A percentile compares a stretch with the other conserved stretches of the same genome.
phyloP scores from a whole-genome alignment of 225 moss, liverwort and hornwort genomes.

The Pleurozium schreberi region DNA sequence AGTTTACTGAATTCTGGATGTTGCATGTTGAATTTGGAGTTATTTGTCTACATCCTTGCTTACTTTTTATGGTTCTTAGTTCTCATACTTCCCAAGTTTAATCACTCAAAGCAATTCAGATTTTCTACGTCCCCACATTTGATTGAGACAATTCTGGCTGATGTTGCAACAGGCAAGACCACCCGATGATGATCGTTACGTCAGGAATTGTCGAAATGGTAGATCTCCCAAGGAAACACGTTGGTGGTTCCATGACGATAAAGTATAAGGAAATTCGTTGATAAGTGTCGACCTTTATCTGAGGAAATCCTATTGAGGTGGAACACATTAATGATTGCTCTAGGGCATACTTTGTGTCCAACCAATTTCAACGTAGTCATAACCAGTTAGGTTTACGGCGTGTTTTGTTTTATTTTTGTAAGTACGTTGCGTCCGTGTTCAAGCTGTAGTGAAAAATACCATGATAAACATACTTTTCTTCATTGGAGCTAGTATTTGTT shows the following conservation, averaged over 20 bases:
- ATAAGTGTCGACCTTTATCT: conserved; percentile 6
- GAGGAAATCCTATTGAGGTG: conserved; percentile 8
- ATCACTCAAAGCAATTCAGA: not conserved
- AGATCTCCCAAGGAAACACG: conserved; percentile 98
- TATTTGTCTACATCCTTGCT: not conserved
- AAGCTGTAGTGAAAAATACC: not conserved
- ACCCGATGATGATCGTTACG: conserved; percentile 97
- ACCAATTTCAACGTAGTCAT: conserved; percentile 1
- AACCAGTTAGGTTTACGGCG: not conserved
- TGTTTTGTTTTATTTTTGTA: conserved; percentile 15
- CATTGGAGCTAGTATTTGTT: not conserved
- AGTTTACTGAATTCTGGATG: not conserved
- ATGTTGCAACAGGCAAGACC: conserved; percentile 70
- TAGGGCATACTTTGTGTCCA: conserved; percentile 7
- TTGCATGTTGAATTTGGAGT: not conserved
- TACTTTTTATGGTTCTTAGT: not conserved
- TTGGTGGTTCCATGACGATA: conserved; percentile 99
- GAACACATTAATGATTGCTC: conserved; percentile 6
- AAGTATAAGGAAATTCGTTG: conserved; percentile 42
- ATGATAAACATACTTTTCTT: not conserved
- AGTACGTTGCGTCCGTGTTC: conserved; percentile 1
- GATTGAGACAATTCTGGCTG: not conserved
- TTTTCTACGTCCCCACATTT: not conserved
- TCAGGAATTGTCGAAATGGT: conserved; percentile 94
- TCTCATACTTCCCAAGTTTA: not conserved